phyloP scores from a whole-genome alignment of 2,329 filamentous ascomycete species.

The Stagonosporopsis rhizophila region DNA sequence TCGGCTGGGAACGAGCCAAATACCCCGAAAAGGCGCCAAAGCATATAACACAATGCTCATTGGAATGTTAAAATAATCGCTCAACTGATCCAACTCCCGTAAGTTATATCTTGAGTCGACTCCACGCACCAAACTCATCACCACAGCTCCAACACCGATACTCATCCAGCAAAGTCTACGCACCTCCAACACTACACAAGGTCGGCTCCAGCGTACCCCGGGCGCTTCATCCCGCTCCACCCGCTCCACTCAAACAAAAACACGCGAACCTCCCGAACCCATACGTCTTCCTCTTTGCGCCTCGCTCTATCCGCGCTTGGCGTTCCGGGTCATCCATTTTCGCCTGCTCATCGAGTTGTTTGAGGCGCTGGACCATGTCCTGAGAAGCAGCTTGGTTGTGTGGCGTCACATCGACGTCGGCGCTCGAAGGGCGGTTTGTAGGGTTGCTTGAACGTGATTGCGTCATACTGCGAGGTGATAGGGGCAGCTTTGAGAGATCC shows the following conservation, averaged over 20 bases:
- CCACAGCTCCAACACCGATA: neutral
- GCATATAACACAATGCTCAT: neutral
- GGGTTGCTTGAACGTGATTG: neutral
- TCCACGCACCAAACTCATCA: neutral
- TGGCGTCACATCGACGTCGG: neutral
- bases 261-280: constrained; percentile 1
- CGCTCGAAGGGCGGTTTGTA: neutral
- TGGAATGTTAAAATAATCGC: too few species aligned
- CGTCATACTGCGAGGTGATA: neutral
- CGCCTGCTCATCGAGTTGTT: constrained; percentile 1
- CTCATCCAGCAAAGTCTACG: neutral
- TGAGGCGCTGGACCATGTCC: neutral
- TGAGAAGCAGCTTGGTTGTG: neutral
- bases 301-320: constrained; percentile 1
- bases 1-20: neutral
- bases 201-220: neutral
- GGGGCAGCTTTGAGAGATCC: neutral
- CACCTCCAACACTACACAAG: neutral
- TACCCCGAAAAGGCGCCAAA: neutral
- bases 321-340: neutral
- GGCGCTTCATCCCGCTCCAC: neutral
- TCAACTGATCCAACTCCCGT: neutral
- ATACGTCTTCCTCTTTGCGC: constrained; percentile 1
- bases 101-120: too few species aligned
- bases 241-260: neutral